Evolutionary conservation across 2,329 filamentous ascomycete genomes (phyloP).

Genomic region (Dothiorella sarmentorum): DNA sequence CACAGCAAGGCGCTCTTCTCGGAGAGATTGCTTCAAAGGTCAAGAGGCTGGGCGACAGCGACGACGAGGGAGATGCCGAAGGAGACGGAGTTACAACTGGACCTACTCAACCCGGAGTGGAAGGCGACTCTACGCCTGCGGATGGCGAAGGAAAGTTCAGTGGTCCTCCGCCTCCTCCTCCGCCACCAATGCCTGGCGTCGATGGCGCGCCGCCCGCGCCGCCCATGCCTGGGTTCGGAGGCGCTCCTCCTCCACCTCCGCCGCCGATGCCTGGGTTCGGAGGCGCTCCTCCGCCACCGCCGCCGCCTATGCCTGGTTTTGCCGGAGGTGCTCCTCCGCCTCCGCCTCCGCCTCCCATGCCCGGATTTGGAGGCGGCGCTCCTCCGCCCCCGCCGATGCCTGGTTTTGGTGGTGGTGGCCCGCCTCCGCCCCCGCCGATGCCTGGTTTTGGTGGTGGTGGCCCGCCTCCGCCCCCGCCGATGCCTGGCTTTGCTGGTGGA

Average conservation of each 20-base stretch:
- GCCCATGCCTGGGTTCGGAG: conserved; percentile 34
- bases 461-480: conserved; percentile 46
- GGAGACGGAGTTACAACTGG: conserved; percentile 67
- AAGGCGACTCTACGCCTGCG: conserved; percentile 64
- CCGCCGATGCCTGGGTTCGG: conserved; percentile 37
- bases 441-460: conserved; percentile 41
- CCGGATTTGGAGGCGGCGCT: conserved; percentile 39
- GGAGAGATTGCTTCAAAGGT: conserved; percentile 73
- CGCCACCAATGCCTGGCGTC: conserved; percentile 26
- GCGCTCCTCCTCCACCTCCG: conserved; percentile 43
- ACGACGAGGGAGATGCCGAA: conserved; percentile 56
- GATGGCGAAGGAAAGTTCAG: conserved; percentile 61
- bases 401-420: conserved; percentile 42
- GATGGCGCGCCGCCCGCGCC: conserved; percentile 28
- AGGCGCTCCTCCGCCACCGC: conserved; percentile 42
- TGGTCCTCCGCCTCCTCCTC: conserved; percentile 33
- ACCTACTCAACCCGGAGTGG: conserved; percentile 70
- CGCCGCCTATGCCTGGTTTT: conserved; percentile 44
- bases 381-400: conserved; percentile 47
- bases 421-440: conserved; percentile 41
- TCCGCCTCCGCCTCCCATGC: conserved; percentile 26
- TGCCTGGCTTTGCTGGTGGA: conserved; percentile 38
- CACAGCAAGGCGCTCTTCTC: conserved; percentile 65
- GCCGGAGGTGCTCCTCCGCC: conserved; percentile 43
- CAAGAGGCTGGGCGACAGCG: conserved; percentile 68